Conservation (phyloP, 2,329 filamentous ascomycete species). For the Monilinia laxa region DNA sequence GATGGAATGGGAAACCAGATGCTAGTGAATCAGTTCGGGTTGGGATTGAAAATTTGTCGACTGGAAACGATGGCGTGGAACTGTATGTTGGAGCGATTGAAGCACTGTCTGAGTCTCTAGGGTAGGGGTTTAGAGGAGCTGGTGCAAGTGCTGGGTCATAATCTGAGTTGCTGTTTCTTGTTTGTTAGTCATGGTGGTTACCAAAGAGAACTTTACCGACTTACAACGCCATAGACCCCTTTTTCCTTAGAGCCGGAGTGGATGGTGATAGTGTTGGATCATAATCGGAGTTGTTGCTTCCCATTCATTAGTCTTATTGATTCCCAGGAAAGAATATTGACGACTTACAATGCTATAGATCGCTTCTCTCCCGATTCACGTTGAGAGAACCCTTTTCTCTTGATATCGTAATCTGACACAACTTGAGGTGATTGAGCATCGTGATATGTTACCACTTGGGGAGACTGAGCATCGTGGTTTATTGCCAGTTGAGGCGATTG, state of each 20-base stretch:
- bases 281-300: background rate
- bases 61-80: constrained; percentile 5
- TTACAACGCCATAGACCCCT: too few species aligned
- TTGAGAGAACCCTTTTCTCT: background rate
- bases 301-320: background rate
- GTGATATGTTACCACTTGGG: too few species aligned
- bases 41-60: constrained; percentile 27
- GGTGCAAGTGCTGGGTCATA: constrained; percentile 5
- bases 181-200: too few species aligned
- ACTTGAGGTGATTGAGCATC: background rate
- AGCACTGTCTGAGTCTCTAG: background rate
- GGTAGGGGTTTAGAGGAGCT: background rate
- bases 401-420: background rate
- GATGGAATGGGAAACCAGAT: constrained; percentile 35
- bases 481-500: background rate
- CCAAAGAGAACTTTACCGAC: too few species aligned
- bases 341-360: constrained; percentile 6
- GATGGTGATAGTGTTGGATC: constrained; percentile 5
- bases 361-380: background rate
- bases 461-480: background rate
- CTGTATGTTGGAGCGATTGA: background rate
- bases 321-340: background rate
- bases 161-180: background rate
- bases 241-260: too few species aligned
- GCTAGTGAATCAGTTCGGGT: constrained; percentile 33